These are phyloP conservation scores for Elsinoe australis DNA, from an alignment of 2,329 filamentous ascomycete species.

Conservation along the genomic window DNA sequence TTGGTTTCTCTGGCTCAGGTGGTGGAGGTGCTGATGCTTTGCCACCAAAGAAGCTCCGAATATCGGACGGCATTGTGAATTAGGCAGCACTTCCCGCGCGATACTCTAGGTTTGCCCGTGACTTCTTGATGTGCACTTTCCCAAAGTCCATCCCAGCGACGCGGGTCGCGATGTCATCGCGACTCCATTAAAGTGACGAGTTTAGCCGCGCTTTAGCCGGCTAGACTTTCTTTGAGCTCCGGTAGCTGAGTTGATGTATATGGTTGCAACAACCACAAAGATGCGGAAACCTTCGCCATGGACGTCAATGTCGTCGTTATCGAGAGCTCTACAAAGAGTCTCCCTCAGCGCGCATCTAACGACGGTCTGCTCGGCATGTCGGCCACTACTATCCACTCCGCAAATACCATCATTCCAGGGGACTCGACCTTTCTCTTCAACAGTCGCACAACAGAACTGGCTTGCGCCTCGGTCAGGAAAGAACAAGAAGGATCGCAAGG, in stretches of 20 bases:
- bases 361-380: constrained; percentile 25
- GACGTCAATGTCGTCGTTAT: constrained; percentile 6
- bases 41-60: constrained; percentile 80
- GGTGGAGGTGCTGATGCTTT: constrained; percentile 55
- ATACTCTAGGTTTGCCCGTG: not conserved
- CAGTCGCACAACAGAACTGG: constrained; percentile 59
- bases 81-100: constrained; percentile 16
- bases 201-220: constrained; percentile 14
- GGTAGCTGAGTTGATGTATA: not conserved
- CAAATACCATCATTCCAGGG: constrained; percentile 31
- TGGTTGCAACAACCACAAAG: not conserved
- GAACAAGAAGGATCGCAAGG: constrained; percentile 81
- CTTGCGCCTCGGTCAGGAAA: constrained; percentile 73
- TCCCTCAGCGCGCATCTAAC: not conserved
- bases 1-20: constrained; percentile 32
- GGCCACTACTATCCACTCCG: constrained; percentile 35
- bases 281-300: constrained; percentile 4
- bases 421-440: constrained; percentile 63
- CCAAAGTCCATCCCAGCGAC: constrained; percentile 4
- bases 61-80: constrained; percentile 66
- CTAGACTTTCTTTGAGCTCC: constrained; percentile 3
- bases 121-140: constrained; percentile 5
- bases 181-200: constrained; percentile 15
- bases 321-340: not conserved
- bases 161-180: constrained; percentile 17